phyloP scores from a whole-genome alignment of 1,284 basidiomycete genomes.

The Pyrrhoderma lamaoense region DNA sequence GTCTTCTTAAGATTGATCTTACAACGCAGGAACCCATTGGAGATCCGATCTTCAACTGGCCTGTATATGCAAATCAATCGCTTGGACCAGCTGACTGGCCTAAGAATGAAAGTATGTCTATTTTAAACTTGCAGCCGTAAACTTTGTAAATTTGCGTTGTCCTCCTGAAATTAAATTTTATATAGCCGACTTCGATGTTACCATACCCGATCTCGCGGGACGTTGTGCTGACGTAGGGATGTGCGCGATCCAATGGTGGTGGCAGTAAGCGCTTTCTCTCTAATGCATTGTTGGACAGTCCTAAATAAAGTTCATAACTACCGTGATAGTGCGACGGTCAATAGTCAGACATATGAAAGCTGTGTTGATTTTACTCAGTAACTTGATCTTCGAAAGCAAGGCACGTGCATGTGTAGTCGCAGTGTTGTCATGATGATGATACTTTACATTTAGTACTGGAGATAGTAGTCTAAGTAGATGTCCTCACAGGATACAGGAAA shows the following conservation, averaged over 20 bases:
- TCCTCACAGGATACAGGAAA: too few relatives aligned
- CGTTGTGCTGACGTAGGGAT: slow-evolving; percentile 26
- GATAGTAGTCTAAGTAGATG: too few relatives aligned
- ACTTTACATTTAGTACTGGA: too few relatives aligned
- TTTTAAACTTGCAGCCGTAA: too few relatives aligned
- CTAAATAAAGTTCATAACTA: not conserved
- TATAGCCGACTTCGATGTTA: slow-evolving; percentile 30
- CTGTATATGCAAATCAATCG: slow-evolving; percentile 30
- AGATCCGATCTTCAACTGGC: slow-evolving; percentile 30
- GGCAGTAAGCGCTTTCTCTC: slow-evolving; percentile 20
- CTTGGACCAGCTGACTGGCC: slow-evolving; percentile 29
- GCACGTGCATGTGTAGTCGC: too few relatives aligned
- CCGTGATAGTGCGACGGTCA: slow-evolving; percentile 11
- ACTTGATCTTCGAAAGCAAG: too few relatives aligned
- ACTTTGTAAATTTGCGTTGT: not conserved
- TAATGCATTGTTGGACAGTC: slow-evolving; percentile 12
- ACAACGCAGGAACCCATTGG: slow-evolving; percentile 27
- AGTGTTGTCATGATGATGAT: too few relatives aligned
- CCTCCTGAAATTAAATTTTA: not conserved
- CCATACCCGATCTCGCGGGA: slow-evolving; percentile 30
- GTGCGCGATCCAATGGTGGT: slow-evolving; percentile 35
- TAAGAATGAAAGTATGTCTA: slow-evolving; percentile 30
- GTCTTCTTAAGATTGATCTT: slow-evolving; percentile 26
- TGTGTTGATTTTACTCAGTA: slow-evolving; percentile 28
- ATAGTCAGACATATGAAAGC: slow-evolving; percentile 27